Conservation (phyloP, 805 yeast genomes). For the Monosporozyma yasuniensis region DNA sequence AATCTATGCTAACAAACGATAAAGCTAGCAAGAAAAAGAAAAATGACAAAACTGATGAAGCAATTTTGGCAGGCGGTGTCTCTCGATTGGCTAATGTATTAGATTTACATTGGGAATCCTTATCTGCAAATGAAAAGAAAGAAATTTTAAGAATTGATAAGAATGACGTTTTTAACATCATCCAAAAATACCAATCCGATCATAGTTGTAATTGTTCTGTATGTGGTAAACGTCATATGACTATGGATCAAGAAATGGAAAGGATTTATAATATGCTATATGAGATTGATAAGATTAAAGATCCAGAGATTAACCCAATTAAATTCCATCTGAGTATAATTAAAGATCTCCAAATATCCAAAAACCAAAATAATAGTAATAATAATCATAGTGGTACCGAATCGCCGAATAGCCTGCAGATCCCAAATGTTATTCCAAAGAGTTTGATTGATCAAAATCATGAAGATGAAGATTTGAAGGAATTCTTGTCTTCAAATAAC, state of each 20-base stretch:
- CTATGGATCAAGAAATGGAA: conserved; percentile 70
- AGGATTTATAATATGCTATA: conserved; percentile 62
- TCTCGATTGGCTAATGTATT: conserved; percentile 21
- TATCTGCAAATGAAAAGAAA: conserved; percentile 51
- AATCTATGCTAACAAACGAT: conserved; percentile 28
- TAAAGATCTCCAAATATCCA: conserved; percentile 27
- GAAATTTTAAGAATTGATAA: conserved; percentile 58
- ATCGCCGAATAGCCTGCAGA: not conserved
- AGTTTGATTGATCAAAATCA: not conserved
- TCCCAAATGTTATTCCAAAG: not conserved
- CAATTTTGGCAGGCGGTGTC: conserved; percentile 2
- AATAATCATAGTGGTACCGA: not conserved
- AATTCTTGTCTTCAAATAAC: conserved; percentile 19
- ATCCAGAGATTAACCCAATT: conserved; percentile 27
- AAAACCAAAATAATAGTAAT: conserved; percentile 4
- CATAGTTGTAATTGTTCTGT: conserved; percentile 58
- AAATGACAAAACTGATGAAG: not conserved
- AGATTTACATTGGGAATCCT: conserved; percentile 50
- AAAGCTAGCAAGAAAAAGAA: conserved; percentile 4
- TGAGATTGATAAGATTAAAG: conserved; percentile 36
- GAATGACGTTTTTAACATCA: conserved; percentile 54
- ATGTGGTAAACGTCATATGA: conserved; percentile 65
- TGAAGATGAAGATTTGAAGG: conserved; percentile 11
- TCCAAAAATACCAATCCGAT: conserved; percentile 48
- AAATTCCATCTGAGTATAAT: conserved; percentile 28